Conservation (phyloP, 331 rosid genomes). For the Phaseolus coccineus region DNA sequence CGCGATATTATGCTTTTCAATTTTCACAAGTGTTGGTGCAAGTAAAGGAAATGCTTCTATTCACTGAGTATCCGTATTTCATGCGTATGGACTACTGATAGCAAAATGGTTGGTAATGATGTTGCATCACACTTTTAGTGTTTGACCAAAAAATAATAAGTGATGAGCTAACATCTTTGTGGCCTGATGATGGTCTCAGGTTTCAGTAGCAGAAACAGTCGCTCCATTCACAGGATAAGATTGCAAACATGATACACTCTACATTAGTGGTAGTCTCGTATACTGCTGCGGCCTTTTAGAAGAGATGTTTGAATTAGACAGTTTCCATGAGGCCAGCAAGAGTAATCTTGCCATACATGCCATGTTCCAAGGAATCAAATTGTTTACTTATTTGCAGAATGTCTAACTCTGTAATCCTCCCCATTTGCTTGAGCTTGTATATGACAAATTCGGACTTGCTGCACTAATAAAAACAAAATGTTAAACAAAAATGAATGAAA, state of each 20-base stretch:
- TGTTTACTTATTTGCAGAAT: constrained; percentile 61
- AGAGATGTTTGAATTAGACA: constrained; percentile 36
- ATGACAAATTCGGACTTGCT: constrained; percentile 76
- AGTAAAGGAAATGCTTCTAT: neutral
- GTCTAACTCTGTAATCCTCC: constrained; percentile 64
- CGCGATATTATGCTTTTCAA: neutral
- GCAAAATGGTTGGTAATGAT: constrained; percentile 14
- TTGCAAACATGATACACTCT: neutral
- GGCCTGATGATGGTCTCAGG: neutral
- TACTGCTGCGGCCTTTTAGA: neutral
- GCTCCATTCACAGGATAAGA: constrained; percentile 3
- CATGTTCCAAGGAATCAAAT: constrained; percentile 64
- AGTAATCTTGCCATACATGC: constrained; percentile 65
- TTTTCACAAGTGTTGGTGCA: neutral
- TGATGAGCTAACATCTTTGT: constrained; percentile 10
- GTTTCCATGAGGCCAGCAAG: constrained; percentile 65
- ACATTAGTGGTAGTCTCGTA: neutral
- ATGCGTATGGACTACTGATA: neutral
- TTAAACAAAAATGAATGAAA: constrained; percentile 13
- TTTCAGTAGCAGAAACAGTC: constrained; percentile 5
- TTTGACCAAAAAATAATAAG: neutral
- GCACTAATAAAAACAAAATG: constrained; percentile 31
- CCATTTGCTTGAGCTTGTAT: constrained; percentile 85
- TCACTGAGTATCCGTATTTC: neutral
- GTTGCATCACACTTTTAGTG: constrained; percentile 6